Evolutionary conservation across 1,139 yeast species (phyloP).

Genomic region (Yamadazyma membranifaciens): DNA sequence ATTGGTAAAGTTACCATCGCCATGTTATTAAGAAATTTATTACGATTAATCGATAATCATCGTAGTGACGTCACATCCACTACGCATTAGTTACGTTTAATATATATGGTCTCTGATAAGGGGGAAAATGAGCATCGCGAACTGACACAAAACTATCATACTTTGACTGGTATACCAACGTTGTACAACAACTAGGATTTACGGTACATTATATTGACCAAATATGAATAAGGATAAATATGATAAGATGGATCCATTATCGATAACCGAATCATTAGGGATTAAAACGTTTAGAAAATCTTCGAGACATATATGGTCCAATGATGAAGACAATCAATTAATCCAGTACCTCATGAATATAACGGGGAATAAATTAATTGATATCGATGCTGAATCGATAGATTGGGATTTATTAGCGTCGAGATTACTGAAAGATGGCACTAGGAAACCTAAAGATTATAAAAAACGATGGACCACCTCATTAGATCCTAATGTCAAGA

Average conservation of each 20-base stretch:
- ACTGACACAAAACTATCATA: not conserved
- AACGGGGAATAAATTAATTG: conserved; percentile 19
- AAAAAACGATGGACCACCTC: conserved; percentile 78
- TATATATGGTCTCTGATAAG: too few relatives aligned
- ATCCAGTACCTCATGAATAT: conserved; percentile 32
- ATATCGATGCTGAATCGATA: conserved; percentile 32
- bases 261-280: conserved; percentile 72
- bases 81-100: too few relatives aligned
- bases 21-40: conserved; percentile 84
- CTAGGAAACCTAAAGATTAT: conserved; percentile 66
- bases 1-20: conserved; percentile 96
- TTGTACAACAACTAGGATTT: not conserved
- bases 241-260: conserved; percentile 55
- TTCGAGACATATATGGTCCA: conserved; percentile 66
- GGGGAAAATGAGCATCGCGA: too few relatives aligned
- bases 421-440: conserved; percentile 29
- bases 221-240: conserved; percentile 18
- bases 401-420: conserved; percentile 74
- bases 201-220: too few relatives aligned
- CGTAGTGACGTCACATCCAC: not conserved
- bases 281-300: conserved; percentile 67
- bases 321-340: conserved; percentile 58
- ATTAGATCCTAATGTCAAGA: conserved; percentile 73
- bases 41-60: conserved; percentile 72
- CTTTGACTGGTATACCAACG: not conserved